Conservation (phyloP, 768 basidiomycete genomes). For the Psilocybe sp. region DNA sequence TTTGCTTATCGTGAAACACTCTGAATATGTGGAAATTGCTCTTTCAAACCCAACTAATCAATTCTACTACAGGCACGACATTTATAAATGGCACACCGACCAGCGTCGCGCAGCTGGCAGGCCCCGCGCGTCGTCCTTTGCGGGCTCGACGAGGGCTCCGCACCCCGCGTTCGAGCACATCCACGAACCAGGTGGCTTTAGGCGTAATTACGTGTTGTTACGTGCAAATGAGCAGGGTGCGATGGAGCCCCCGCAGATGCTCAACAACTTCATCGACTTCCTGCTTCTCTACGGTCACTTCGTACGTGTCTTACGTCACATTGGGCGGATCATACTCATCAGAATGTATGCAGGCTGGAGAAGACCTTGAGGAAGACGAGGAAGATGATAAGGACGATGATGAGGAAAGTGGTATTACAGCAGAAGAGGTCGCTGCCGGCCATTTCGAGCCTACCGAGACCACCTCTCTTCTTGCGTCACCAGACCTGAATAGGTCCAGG, state of each 20-base stretch:
- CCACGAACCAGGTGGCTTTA: slow-evolving; percentile 92
- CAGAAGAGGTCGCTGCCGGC: slow-evolving; percentile 15
- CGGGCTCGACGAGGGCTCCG: slow-evolving; percentile 49
- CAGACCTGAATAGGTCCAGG: slow-evolving; percentile 17
- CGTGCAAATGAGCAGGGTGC: slow-evolving; percentile 65
- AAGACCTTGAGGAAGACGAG: slow-evolving; percentile 86
- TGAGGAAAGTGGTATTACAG: slow-evolving; percentile 39
- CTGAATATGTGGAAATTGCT: neutral
- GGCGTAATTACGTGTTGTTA: slow-evolving; percentile 81
- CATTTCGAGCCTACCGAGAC: slow-evolving; percentile 39
- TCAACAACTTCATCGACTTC: slow-evolving; percentile 93
- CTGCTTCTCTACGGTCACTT: slow-evolving; percentile 95
- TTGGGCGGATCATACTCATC: slow-evolving; percentile 5
- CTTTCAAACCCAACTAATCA: neutral
- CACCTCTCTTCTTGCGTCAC: slow-evolving; percentile 48
- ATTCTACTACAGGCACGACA: slow-evolving; percentile 59
- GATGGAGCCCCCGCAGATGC: slow-evolving; percentile 52
- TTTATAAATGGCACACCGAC: slow-evolving; percentile 94
- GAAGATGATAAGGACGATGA: slow-evolving; percentile 79
- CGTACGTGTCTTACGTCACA: slow-evolving; percentile 33
- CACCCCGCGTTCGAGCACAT: slow-evolving; percentile 90
- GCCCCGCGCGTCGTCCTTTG: slow-evolving; percentile 62
- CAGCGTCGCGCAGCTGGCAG: slow-evolving; percentile 59
- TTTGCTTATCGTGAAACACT: no score
- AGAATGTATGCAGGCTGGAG: slow-evolving; percentile 64